phyloP scores from a whole-genome alignment of 352 stramenopile genomes.

The Peronosclerospora sorghi region DNA sequence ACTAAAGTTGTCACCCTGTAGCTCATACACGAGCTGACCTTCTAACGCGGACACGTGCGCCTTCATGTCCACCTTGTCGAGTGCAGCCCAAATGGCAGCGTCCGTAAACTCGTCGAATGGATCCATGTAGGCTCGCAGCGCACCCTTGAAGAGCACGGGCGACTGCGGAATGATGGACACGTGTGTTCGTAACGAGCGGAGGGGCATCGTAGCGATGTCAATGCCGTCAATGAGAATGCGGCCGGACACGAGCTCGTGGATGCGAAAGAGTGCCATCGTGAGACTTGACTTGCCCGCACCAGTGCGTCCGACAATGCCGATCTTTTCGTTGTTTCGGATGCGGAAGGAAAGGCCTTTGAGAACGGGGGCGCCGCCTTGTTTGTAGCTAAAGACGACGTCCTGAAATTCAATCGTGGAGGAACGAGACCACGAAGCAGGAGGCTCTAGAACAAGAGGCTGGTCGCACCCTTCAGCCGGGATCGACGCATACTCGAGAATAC shows the following conservation, averaged over 20 bases:
- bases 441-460: neutral
- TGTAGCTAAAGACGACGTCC: conserved; percentile 76
- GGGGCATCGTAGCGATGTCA: conserved; percentile 17
- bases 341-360: conserved; percentile 46
- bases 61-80: conserved; percentile 66
- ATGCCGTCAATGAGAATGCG: conserved; percentile 34
- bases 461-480: conserved; percentile 17
- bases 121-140: conserved; percentile 83
- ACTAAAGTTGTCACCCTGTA: conserved; percentile 2
- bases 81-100: conserved; percentile 58
- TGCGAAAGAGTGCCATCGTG: conserved; percentile 76
- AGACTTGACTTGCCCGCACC: conserved; percentile 81
- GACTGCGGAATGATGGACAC: conserved; percentile 27
- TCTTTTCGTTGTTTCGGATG: conserved; percentile 44
- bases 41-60: conserved; percentile 12
- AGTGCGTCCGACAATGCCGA: conserved; percentile 83
- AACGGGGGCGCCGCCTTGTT: conserved; percentile 28
- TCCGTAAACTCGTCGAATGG: conserved; percentile 77
- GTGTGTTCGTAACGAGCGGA: conserved; percentile 14
- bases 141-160: conserved; percentile 81
- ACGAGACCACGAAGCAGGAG: conserved; percentile 40
- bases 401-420: conserved; percentile 70
- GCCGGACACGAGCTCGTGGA: conserved; percentile 61
- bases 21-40: conserved; percentile 12
- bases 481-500: conserved; percentile 26